Base-by-base conservation (phyloP, 192 early-diverging fungal species). In the Gaertneriomyces sp. region DNA sequence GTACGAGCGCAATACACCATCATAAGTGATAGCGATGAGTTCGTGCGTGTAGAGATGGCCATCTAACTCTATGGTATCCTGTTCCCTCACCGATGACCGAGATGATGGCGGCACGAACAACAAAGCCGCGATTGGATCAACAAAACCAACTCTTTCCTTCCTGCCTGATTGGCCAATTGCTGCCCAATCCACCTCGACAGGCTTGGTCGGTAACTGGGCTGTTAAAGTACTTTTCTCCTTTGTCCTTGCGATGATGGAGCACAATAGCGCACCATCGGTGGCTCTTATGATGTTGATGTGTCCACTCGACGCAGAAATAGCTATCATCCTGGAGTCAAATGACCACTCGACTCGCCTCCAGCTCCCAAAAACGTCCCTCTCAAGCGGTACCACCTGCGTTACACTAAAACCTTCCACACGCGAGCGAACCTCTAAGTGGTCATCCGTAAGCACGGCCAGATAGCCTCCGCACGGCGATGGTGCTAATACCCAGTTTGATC, bases 11-110 rank as follows among this genome's bases (percentile, higher is more conserved):
- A 85, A 64, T 12, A 75, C 61, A 39, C 83, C 75, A 46, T 78
- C 79, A 63, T 79, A 83, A 5, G 76, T 83, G 59, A 85, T 68
- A 9, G 76, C 67, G 16, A 85, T 17, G 4, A 85, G 66, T 57
- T 83, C 79, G 53, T 85, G 79, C 14, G 77, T 74, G 52, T 85
- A 85, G 3, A 44, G 38, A 44, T 83, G 62, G 2, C 75, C 81
- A 7, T 81, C 68, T 49, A 65, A 76, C 10, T 46, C 43, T 7
- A 75, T 16, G 12, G 50, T 41, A 51, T 70, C 69, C 39, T 55
- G 39, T 9, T 38, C 43, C 0, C 2, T 33, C 25, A 33, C 2
- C 25, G 25, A 33, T 33, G 25, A 33, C 25, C 25, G 25, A 33
- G 25, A 33, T 33, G 25, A 33, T 20, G 61, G 61, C 0, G 41